Base-by-base conservation (phyloP, 176 grass and related monocot species). In the Oryza meyeriana region DNA sequence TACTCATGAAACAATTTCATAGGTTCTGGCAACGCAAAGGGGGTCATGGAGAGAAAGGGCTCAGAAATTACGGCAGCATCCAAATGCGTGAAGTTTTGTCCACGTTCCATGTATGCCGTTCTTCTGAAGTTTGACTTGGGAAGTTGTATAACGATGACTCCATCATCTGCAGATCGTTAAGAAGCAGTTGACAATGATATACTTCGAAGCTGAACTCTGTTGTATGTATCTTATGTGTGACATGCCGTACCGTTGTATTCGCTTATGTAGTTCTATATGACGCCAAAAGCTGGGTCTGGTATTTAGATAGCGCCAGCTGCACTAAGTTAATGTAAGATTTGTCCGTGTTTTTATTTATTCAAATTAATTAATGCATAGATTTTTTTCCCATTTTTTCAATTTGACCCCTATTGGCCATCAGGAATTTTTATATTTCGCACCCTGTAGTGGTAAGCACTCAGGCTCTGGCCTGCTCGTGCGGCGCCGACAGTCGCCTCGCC, bases 11-110 rank as follows among this genome's bases (percentile, higher is more conserved):
- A 62, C 14, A 35, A 63, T 38, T 12, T 69, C 4, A 12, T 79
- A 98, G 95, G 71, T 94, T 74, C 44, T 98, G 47, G 88, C 92
- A 12, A 93, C 78, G 86, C 95, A 93, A 81, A 91, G 87, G 72
- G 88, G 88, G 74, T 94, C 95, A 31, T 98, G 92, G 95, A 87
- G 90, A 82, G 95, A 98, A 61, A 69, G 95, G 66, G 89, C 84
- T 79, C 78, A 87, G 30, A 94, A 85, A 79, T 65, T 90, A 79
- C 84, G 79, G 58, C 80, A 91, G 71, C 64, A 77, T 79, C 75
- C 71, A 20, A 85, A 89, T 77, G 85, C 78, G 61, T 94, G 77
- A 86, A 90, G 35, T 68, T 75, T 71, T 52, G 12, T 40, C 16
- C 17, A 29, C 61, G 29, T 59, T 61, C 25, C 10, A 72, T 28